Evolutionary conservation across 2,329 filamentous ascomycete species (phyloP), one percentile per base, ranked within the genome.

Genomic region (Sordariomycetes sp.): DNA sequence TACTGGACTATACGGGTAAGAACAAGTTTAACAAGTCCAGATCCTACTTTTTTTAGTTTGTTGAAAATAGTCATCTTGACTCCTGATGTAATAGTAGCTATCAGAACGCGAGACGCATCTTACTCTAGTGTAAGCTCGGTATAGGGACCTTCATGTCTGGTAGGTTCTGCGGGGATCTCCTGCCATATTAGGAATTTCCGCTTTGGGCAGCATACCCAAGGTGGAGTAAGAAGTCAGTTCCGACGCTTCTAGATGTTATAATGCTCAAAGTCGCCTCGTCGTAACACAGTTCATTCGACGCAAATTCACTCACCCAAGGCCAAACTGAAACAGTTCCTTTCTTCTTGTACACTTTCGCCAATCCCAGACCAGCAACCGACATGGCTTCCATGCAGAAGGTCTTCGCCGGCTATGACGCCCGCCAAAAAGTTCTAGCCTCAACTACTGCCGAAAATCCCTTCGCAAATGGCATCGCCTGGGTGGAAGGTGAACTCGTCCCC

Each of bases 391-490:
- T 76, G 74, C 59, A 72, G 12, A 66, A 70, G 54, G 62, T 76
- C 28, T 73, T 76, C 60, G 59, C 66, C 3, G 72, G 58, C 57
- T 74, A 76, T 59, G 48, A 57, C 60, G 13, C 60, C 61, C 54
- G 65, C n/a, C 61, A 62, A 17, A 58, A 60, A 2, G 52, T 54
- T 1, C 66, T 76, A 0, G 60, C 67, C 39, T 52, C 62, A 3
- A 72, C 65, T n/a, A n/a, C n/a, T n/a, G n/a, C n/a, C 64, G 64
- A 53, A 15, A 72, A 73, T 62, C 69, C 68, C 0, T 72, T 71
- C 55, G 67, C 73, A 20, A 64, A 68, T 20, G 76, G 76, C 12
- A 64, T 78, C 3, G 76, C 76, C 24, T 79, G 73, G 76, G 62
- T 78, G 1, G 67, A 71, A 52, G 73, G 73, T 17, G 62, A 73